These are phyloP conservation scores for Melampsora americana DNA, from an alignment of 1,284 basidiomycete species.

Conservation along the genomic window DNA sequence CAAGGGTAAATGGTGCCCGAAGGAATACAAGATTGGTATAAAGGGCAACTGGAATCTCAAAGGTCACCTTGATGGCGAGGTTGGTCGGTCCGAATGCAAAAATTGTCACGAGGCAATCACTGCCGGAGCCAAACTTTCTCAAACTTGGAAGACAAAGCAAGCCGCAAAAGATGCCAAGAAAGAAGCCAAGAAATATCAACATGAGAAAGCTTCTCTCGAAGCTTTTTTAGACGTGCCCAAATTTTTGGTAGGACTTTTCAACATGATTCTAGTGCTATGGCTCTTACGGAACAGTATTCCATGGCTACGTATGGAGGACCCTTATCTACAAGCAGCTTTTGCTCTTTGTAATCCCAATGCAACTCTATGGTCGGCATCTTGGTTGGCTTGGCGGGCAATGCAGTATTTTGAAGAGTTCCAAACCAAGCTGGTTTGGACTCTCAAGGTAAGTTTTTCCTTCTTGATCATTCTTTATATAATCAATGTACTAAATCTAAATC, in stretches of 20 bases:
- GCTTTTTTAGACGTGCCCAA: too few species aligned
- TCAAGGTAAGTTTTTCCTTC: too few species aligned
- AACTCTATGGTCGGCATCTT: neutral
- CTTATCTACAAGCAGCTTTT: neutral
- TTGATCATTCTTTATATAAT: too few species aligned
- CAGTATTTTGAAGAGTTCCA: too few species aligned
- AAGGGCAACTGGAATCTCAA: neutral
- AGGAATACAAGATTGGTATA: neutral
- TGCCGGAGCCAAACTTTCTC: neutral
- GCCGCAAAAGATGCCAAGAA: neutral
- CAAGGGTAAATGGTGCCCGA: neutral
- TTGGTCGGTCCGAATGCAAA: neutral
- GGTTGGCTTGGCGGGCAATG: too few species aligned
- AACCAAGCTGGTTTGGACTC: too few species aligned
- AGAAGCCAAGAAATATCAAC: too few species aligned
- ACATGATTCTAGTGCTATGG: conserved; percentile 3
- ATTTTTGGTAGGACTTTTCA: neutral
- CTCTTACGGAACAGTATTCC: conserved; percentile 8
- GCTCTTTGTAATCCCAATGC: neutral
- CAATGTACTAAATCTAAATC: too few species aligned
- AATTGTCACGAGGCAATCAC: neutral
- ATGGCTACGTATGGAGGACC: conserved; percentile 13
- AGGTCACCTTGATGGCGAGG: conserved; percentile 8
- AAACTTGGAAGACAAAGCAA: neutral
- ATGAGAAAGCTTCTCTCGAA: too few species aligned